Conservation (phyloP, 2,329 filamentous ascomycete species). For the Elsinoe ampelina region DNA sequence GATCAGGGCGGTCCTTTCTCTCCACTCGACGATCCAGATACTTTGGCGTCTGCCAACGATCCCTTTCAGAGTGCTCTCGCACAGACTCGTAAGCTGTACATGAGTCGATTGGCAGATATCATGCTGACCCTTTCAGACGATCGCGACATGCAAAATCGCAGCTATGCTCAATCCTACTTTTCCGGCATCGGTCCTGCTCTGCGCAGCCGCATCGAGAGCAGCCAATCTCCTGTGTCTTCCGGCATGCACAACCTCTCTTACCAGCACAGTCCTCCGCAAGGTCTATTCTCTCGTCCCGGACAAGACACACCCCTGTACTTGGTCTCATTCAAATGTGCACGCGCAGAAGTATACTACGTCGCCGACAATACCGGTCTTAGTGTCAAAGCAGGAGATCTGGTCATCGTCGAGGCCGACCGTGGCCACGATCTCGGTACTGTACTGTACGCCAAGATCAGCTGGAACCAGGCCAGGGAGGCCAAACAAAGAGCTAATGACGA, state of each 20-base stretch:
- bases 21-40: neutral
- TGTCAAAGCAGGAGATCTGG: slow-evolving; percentile 82
- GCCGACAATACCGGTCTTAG: slow-evolving; percentile 89
- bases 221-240: slow-evolving; percentile 18
- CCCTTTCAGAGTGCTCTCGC: slow-evolving; percentile 1
- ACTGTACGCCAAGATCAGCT: slow-evolving; percentile 75
- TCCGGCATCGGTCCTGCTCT: slow-evolving; percentile 16
- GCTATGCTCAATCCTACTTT: slow-evolving; percentile 18
- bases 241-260: slow-evolving; percentile 22
- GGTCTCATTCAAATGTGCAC: slow-evolving; percentile 91
- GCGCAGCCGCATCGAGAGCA: slow-evolving; percentile 17
- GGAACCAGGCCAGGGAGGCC: slow-evolving; percentile 75
- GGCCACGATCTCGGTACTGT: slow-evolving; percentile 94
- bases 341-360: slow-evolving; percentile 93
- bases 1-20: neutral
- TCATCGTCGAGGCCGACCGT: slow-evolving; percentile 95
- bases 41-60: neutral
- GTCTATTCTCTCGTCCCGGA: slow-evolving; percentile 37
- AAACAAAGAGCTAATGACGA: slow-evolving; percentile 91
- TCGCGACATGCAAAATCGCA: slow-evolving; percentile 15
- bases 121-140: slow-evolving; percentile 13
- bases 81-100: neutral
- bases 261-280: slow-evolving; percentile 19
- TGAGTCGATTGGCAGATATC: neutral
- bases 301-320: slow-evolving; percentile 63